These are phyloP conservation scores for Incumbomyces lentus DNA, from an alignment of 2,329 filamentous ascomycete species.

Conservation along the genomic window DNA sequence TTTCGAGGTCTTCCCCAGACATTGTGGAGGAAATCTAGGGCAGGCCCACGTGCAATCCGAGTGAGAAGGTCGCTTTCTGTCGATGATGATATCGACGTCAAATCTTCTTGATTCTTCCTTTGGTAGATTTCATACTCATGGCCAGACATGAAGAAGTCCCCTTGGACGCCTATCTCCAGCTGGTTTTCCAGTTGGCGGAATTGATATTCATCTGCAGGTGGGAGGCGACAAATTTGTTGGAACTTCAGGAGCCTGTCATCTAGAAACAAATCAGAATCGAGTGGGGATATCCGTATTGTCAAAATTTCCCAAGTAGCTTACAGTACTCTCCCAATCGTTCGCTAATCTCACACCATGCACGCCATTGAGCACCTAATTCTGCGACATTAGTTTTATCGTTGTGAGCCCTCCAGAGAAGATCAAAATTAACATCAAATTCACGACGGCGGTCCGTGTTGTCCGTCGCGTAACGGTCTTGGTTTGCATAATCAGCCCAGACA, in stretches of 20 bases:
- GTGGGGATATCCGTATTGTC: neutral
- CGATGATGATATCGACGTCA: neutral
- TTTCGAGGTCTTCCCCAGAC: neutral
- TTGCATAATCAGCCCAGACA: neutral
- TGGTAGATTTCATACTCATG: neutral
- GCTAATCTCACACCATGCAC: neutral
- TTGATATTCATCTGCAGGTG: neutral
- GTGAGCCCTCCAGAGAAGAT: too few species aligned
- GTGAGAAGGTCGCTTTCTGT: neutral
- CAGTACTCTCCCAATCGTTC: constrained; percentile 1
- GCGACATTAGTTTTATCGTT: neutral
- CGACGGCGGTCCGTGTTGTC: neutral
- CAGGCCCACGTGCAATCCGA: neutral
- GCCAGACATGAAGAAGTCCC: neutral
- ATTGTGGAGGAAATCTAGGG: neutral
- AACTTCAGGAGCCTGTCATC: constrained; percentile 3
- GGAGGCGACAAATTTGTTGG: neutral
- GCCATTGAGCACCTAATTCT: neutral
- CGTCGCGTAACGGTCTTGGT: neutral
- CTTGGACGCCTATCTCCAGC: neutral
- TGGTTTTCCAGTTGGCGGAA: neutral
- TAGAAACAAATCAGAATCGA: neutral
- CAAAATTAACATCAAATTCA: neutral
- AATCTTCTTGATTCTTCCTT: neutral
- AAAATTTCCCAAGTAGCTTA: neutral